A percentile compares a stretch with the other conserved stretches of the same genome.
Evolutionary conservation across 345 rosid species (phyloP).

Genomic region (Eutrema japonicum): DNA sequence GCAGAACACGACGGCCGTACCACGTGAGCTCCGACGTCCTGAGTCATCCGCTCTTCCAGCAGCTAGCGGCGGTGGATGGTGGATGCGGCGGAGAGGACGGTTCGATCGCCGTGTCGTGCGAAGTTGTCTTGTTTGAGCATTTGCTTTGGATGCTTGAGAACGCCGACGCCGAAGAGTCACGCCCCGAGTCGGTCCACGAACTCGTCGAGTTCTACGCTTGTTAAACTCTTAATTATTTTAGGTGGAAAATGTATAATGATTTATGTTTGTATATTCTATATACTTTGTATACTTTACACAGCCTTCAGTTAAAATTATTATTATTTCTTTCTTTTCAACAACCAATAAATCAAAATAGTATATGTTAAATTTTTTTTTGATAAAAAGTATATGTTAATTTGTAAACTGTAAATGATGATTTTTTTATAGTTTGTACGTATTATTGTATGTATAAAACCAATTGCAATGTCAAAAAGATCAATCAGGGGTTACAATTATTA

Average conservation of each 20-base stretch:
- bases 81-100: constrained; percentile 46
- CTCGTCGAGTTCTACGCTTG: constrained; percentile 85
- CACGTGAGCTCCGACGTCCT: constrained; percentile 63
- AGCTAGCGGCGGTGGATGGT: constrained; percentile 47
- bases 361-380: background rate
- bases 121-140: constrained; percentile 95
- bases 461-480: constrained; percentile 13
- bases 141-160: constrained; percentile 94
- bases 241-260: constrained; percentile 17
- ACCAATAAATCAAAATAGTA: background rate
- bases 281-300: constrained; percentile 39
- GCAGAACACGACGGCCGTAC: constrained; percentile 74
- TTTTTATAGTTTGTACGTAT: background rate
- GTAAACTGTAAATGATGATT: background rate
- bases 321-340: background rate
- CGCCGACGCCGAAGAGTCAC: constrained; percentile 70
- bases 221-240: constrained; percentile 44
- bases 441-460: background rate
- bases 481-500: background rate
- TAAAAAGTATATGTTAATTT: background rate
- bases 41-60: constrained; percentile 54
- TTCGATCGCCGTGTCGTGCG: constrained; percentile 67
- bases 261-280: constrained; percentile 40
- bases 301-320: background rate
- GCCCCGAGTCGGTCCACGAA: constrained; percentile 75